These are phyloP conservation scores for Borealophlyctis nickersoniae DNA, from an alignment of 192 early-diverging fungal genomes.

Conservation along the genomic window DNA sequence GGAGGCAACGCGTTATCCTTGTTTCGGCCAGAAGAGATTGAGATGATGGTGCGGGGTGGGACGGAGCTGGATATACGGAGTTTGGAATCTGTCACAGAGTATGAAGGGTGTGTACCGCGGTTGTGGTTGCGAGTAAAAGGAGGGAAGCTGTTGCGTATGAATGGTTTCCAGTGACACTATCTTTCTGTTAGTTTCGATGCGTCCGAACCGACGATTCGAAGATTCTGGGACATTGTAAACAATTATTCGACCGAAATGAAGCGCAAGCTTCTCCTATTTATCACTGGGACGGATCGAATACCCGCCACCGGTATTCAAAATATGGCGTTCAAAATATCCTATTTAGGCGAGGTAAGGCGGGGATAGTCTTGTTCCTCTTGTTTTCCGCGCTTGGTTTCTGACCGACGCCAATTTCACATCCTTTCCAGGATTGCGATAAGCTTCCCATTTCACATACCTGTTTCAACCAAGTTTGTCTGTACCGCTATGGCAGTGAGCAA, in stretches of 20 bases:
- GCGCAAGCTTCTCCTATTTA: conserved; percentile 74
- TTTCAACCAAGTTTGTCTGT: conserved; percentile 71
- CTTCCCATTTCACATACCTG: conserved; percentile 87
- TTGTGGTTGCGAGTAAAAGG: not conserved
- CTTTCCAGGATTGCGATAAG: conserved; percentile 64
- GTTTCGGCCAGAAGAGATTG: conserved; percentile 53
- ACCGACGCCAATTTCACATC: not conserved
- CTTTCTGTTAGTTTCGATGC: conserved; percentile 59
- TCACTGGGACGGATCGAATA: conserved; percentile 83
- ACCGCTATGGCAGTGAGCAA: conserved; percentile 66
- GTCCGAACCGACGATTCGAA: conserved; percentile 58
- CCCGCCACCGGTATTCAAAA: conserved; percentile 60
- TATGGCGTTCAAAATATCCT: conserved; percentile 47
- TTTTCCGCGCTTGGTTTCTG: not conserved
- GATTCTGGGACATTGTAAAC: conserved; percentile 82
- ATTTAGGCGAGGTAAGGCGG: conserved; percentile 37
- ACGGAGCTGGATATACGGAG: conserved; percentile 47
- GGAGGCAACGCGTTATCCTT: conserved; percentile 58
- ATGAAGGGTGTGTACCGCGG: conserved; percentile 44
- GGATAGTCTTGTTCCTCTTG: not conserved
- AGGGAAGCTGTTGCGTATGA: conserved; percentile 3
- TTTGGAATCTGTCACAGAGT: conserved; percentile 48
- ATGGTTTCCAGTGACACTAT: not conserved
- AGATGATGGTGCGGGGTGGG: conserved; percentile 53
- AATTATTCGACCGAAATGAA: conserved; percentile 60